phyloP scores from a whole-genome alignment of 139 green algal species.

The Tetratostichococcus sp. region DNA sequence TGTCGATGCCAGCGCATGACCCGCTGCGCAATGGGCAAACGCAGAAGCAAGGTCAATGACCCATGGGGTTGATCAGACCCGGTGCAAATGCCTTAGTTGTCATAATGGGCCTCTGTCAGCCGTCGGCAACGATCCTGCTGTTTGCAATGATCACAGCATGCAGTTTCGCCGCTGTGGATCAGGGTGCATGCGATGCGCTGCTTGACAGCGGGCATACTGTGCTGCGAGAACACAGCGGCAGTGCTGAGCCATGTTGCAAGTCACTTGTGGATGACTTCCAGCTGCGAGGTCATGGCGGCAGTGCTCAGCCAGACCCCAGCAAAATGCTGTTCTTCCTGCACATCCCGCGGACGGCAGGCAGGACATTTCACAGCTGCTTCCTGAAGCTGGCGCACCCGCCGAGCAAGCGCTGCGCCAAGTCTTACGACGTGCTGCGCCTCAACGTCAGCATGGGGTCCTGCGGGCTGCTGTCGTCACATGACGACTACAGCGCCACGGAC shows the following conservation, averaged over 20 bases:
- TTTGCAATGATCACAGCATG: no score
- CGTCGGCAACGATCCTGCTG: no score
- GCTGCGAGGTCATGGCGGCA: no score
- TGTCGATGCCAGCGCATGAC: no score
- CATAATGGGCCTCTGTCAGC: no score
- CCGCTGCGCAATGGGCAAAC: no score
- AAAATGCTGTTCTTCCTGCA: constrained; percentile 87
- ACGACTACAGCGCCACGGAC: constrained; percentile 81
- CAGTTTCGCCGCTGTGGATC: no score
- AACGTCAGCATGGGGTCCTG: constrained; percentile 59
- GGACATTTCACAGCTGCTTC: constrained; percentile 83
- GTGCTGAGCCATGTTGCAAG: not conserved
- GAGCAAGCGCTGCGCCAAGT: constrained; percentile 54
- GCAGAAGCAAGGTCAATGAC: no score
- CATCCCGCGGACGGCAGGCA: constrained; percentile 86
- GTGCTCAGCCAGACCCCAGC: not conserved
- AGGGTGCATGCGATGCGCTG: no score
- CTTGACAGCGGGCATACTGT: no score
- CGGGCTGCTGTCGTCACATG: constrained; percentile 73
- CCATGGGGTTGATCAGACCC: no score
- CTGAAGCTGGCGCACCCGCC: constrained; percentile 56
- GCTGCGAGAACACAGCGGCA: not conserved
- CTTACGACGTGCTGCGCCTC: constrained; percentile 82
- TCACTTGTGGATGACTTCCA: not conserved
- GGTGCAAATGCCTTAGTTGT: no score